Evolutionary conservation across 768 basidiomycete species (phyloP).

Genomic region (Cyathus striatus): DNA sequence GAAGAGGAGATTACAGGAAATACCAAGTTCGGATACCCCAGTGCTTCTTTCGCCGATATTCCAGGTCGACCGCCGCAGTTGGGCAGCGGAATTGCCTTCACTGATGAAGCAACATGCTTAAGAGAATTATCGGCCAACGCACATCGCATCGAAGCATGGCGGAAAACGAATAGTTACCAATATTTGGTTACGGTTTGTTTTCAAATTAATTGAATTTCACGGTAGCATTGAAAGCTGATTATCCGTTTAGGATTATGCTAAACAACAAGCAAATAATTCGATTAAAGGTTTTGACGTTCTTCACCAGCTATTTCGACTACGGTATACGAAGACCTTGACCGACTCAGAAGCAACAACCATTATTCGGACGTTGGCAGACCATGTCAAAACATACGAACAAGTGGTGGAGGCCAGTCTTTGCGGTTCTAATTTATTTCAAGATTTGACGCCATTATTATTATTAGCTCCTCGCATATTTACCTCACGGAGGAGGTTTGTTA

Average conservation of each 20-base stretch:
- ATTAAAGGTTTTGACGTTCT: conserved; percentile 80
- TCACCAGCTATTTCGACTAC: conserved; percentile 82
- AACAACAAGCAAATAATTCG: conserved; percentile 43
- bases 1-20: conserved; percentile 80
- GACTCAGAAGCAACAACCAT: conserved; percentile 75
- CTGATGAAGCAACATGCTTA: conserved; percentile 59
- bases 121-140: conserved; percentile 75
- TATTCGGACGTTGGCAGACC: conserved; percentile 66
- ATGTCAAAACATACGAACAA: conserved; percentile 79
- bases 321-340: conserved; percentile 64
- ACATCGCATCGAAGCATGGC: conserved; percentile 91
- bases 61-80: conserved; percentile 44
- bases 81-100: conserved; percentile 79
- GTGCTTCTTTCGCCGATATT: conserved; percentile 42
- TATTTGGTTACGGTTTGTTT: conserved; percentile 57
- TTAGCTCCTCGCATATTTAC: conserved; percentile 79
- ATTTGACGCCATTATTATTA: not conserved
- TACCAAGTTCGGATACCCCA: conserved; percentile 75
- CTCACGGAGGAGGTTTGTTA: conserved; percentile 76
- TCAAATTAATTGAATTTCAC: conserved; percentile 4
- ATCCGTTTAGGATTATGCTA: conserved; percentile 59
- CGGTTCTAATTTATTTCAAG: conserved; percentile 1
- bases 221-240: no score
- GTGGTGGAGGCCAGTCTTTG: conserved; percentile 67
- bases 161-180: conserved; percentile 75